phyloP scores from a whole-genome alignment of 129 eudicot species.

The Chrysanthemum lavandulifolium region DNA sequence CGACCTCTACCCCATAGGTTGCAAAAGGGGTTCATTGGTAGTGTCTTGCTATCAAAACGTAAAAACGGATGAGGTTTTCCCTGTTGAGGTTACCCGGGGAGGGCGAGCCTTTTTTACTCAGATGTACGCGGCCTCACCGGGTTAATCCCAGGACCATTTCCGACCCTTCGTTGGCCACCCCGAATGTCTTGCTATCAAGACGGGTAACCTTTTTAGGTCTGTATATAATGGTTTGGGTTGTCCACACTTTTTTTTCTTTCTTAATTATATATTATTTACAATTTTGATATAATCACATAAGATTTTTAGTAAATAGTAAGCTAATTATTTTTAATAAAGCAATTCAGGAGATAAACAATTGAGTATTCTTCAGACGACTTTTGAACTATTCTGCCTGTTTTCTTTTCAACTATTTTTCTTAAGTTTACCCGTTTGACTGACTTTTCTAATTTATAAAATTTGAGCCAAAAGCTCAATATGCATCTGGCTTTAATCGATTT shows the following conservation, averaged over 20 bases:
- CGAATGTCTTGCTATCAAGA: no score
- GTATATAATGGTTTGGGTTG: no score
- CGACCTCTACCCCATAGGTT: not conserved
- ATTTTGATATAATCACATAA: not conserved
- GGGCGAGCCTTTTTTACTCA: no score
- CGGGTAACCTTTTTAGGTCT: no score
- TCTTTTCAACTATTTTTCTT: not conserved
- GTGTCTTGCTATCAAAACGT: not conserved
- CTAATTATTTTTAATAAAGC: not conserved
- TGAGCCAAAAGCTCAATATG: slow-evolving; percentile 1
- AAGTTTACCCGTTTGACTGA: not conserved
- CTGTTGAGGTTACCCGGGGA: no score
- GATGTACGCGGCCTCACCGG: no score
- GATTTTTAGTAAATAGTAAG: not conserved
- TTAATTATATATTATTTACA: not conserved
- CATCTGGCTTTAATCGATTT: not conserved
- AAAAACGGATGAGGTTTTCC: no score
- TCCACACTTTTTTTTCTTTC: not conserved
- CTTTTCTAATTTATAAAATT: not conserved
- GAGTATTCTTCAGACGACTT: not conserved
- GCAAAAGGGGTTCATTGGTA: not conserved
- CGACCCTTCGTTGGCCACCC: no score
- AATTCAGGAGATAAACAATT: not conserved
- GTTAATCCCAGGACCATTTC: no score
- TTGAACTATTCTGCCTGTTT: not conserved